Conservation (phyloP, 257 asterid genomes). For the Petunia axillaris region DNA sequence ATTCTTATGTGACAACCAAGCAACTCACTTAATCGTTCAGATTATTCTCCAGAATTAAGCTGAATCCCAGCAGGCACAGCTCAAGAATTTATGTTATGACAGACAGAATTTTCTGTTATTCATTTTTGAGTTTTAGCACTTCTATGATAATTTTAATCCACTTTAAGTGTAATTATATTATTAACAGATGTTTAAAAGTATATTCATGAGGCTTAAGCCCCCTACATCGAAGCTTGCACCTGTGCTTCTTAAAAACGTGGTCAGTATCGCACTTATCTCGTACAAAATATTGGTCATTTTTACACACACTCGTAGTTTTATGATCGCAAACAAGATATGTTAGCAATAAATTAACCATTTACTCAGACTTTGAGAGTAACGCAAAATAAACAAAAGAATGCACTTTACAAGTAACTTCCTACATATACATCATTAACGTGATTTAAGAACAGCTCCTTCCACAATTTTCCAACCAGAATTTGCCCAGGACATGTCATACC, state of each 20-base stretch:
- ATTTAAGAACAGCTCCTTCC: constrained; percentile 95
- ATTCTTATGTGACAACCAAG: too few relatives aligned
- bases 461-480: constrained; percentile 85
- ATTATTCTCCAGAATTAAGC: too few relatives aligned
- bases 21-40: too few relatives aligned
- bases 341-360: not conserved
- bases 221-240: too few relatives aligned
- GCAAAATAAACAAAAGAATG: constrained; percentile 6
- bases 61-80: too few relatives aligned
- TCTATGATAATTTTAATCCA: too few relatives aligned
- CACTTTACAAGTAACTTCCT: constrained; percentile 17
- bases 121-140: not conserved
- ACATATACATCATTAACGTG: constrained; percentile 40
- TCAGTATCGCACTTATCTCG: not conserved
- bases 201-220: not conserved
- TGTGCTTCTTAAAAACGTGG: too few relatives aligned
- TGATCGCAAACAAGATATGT: constrained; percentile 13
- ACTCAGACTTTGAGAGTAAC: not conserved
- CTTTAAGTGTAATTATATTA: too few relatives aligned
- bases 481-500: constrained; percentile 72
- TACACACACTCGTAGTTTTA: not conserved
- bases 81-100: too few relatives aligned
- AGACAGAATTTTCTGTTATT: too few relatives aligned
- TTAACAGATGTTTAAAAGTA: too few relatives aligned
- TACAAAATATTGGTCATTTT: not conserved